Percentiles rank a stretch among this genome's conserved stretches.
phyloP scores from a whole-genome alignment of 805 yeast genomes.

The Saccharomyces eubayanus region DNA sequence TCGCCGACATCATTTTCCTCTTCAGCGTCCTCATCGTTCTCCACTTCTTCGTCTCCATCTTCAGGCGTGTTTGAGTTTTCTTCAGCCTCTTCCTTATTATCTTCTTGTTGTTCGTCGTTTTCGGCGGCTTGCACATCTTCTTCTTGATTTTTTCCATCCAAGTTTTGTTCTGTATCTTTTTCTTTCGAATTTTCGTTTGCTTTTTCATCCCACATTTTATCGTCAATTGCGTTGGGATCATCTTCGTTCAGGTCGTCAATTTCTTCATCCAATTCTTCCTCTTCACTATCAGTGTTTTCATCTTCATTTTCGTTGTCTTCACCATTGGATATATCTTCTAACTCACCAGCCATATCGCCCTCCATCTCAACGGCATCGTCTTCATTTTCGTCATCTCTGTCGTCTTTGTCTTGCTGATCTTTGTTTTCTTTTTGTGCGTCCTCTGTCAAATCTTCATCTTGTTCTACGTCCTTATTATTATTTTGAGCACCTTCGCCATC shows the following conservation, averaged over 20 bases:
- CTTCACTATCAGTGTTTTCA: conserved; percentile 44
- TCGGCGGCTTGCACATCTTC: conserved; percentile 35
- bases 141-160: conserved; percentile 46
- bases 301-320: conserved; percentile 48
- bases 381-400: conserved; percentile 33
- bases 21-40: conserved; percentile 46
- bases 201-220: conserved; percentile 97
- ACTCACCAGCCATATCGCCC: conserved; percentile 93
- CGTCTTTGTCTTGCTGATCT: conserved; percentile 60
- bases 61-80: conserved; percentile 26
- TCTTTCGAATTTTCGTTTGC: conserved; percentile 69
- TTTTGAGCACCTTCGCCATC: conserved; percentile 85
- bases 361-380: conserved; percentile 89
- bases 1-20: conserved; percentile 72
- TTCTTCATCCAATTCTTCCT: conserved; percentile 76
- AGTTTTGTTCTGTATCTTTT: conserved; percentile 67
- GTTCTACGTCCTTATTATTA: conserved; percentile 76
- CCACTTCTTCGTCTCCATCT: conserved; percentile 38
- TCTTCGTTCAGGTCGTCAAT: conserved; percentile 80
- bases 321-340: conserved; percentile 70
- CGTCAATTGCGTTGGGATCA: conserved; percentile 93
- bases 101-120: conserved; percentile 32
- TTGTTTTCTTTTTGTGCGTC: conserved; percentile 66
- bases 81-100: conserved; percentile 26
- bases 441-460: conserved; percentile 83